phyloP scores from a whole-genome alignment of 192 early-diverging fungal genomes.

The Linnemannia zychae region DNA sequence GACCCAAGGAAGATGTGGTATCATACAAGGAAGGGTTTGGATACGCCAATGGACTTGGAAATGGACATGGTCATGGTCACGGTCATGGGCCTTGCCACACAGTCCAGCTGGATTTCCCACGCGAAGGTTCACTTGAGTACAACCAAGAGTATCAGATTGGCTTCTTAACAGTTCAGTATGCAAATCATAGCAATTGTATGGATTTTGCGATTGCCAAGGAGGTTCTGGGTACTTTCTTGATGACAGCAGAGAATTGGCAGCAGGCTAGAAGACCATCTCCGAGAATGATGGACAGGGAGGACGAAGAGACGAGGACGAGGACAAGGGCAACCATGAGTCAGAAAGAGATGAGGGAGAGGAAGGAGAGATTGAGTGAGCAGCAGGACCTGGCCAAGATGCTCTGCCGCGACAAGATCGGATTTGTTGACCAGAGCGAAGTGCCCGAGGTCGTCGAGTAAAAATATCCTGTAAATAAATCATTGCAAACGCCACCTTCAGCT shows the following conservation, averaged over 20 bases:
- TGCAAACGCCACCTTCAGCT: not conserved
- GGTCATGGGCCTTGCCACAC: constrained; percentile 37
- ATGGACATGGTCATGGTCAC: not conserved
- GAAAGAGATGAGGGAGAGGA: constrained; percentile 4
- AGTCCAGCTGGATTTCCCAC: constrained; percentile 46
- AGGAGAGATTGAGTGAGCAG: not conserved
- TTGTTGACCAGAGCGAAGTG: constrained; percentile 43
- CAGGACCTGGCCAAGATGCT: constrained; percentile 33
- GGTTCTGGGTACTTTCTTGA: constrained; percentile 33
- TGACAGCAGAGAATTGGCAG: constrained; percentile 18
- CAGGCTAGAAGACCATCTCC: not conserved
- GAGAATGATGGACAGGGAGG: not conserved
- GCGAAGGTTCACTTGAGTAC: constrained; percentile 47
- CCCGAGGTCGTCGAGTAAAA: constrained; percentile 51
- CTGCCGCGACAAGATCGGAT: constrained; percentile 35
- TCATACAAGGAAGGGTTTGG: not conserved
- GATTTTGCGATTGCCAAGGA: constrained; percentile 44
- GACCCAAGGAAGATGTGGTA: not conserved
- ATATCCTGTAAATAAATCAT: not conserved
- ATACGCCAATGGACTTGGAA: not conserved
- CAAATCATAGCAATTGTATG: constrained; percentile 44
- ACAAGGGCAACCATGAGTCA: not conserved
- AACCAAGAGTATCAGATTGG: constrained; percentile 53
- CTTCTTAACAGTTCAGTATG: constrained; percentile 51
- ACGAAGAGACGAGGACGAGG: not conserved